A percentile compares a stretch with the other conserved stretches of the same genome.
phyloP scores from a whole-genome alignment of 2,329 filamentous ascomycete species.

The Aspergillus sp. region DNA sequence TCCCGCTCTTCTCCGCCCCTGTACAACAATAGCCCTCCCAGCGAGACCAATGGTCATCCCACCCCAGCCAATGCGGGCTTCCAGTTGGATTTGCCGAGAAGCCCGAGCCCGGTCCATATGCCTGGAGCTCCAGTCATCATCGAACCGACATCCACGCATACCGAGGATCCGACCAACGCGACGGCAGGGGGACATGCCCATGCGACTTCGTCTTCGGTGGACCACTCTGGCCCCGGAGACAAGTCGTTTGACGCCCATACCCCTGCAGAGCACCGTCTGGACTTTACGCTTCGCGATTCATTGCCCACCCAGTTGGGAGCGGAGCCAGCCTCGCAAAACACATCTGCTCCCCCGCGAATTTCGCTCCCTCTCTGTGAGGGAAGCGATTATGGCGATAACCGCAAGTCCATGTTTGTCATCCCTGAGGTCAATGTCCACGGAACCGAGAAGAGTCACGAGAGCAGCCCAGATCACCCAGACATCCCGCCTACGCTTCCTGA shows the following conservation, averaged over 20 bases:
- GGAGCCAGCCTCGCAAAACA: not conserved
- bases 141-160: slow-evolving; percentile 4
- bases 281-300: slow-evolving; percentile 22
- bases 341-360: slow-evolving; percentile 23
- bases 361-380: slow-evolving; percentile 45
- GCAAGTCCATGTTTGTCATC: slow-evolving; percentile 48
- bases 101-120: slow-evolving; percentile 19
- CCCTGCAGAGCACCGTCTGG: slow-evolving; percentile 18
- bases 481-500: slow-evolving; percentile 22
- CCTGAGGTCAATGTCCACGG: slow-evolving; percentile 33
- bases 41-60: slow-evolving; percentile 14
- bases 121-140: slow-evolving; percentile 12
- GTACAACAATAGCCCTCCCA: slow-evolving; percentile 16
- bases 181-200: not conserved
- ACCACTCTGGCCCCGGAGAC: slow-evolving; percentile 1
- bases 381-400: slow-evolving; percentile 56
- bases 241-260: slow-evolving; percentile 9
- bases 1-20: slow-evolving; percentile 52
- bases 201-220: not conserved
- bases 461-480: slow-evolving; percentile 12
- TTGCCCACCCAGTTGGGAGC: slow-evolving; percentile 16
- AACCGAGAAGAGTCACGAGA: slow-evolving; percentile 21
- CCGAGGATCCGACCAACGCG: not conserved
- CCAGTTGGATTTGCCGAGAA: slow-evolving; percentile 20
- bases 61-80: slow-evolving; percentile 20